phyloP scores from a whole-genome alignment of 371 early-diverging fungal genomes.

The Actinomucor elegans region DNA sequence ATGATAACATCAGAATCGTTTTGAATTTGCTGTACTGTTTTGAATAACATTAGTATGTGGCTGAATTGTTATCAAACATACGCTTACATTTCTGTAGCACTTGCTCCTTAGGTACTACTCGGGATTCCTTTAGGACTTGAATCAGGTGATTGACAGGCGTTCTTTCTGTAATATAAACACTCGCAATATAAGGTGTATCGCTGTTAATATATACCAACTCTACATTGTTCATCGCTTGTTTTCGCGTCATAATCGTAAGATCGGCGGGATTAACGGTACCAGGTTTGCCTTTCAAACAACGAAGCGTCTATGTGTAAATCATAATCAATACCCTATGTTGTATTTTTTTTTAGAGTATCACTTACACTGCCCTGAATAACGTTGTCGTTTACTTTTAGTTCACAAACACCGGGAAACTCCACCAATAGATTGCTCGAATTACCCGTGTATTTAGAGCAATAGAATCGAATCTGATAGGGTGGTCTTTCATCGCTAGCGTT shows the following conservation, averaged over 20 bases:
- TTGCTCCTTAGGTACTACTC: constrained; percentile 44
- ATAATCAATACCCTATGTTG: background rate
- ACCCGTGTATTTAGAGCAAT: constrained; percentile 14
- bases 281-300: constrained; percentile 62
- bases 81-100: constrained; percentile 50
- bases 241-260: constrained; percentile 44
- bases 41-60: background rate
- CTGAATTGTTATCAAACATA: background rate
- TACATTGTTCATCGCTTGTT: constrained; percentile 39
- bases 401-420: constrained; percentile 49
- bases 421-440: constrained; percentile 11
- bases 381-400: constrained; percentile 48
- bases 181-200: constrained; percentile 43
- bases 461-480: constrained; percentile 23
- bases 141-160: constrained; percentile 44
- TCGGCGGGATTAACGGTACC: constrained; percentile 65
- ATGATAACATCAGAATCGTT: constrained; percentile 55
- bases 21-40: constrained; percentile 28
- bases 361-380: constrained; percentile 49
- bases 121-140: constrained; percentile 34
- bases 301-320: constrained; percentile 39
- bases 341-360: background rate
- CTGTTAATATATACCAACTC: constrained; percentile 63
- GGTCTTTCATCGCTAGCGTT: constrained; percentile 8
- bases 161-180: constrained; percentile 47